Percentiles rank a stretch among this genome's conserved stretches.
phyloP scores from a whole-genome alignment of 202 grass and related monocot genomes.

The Hordeum pubiflorum region DNA sequence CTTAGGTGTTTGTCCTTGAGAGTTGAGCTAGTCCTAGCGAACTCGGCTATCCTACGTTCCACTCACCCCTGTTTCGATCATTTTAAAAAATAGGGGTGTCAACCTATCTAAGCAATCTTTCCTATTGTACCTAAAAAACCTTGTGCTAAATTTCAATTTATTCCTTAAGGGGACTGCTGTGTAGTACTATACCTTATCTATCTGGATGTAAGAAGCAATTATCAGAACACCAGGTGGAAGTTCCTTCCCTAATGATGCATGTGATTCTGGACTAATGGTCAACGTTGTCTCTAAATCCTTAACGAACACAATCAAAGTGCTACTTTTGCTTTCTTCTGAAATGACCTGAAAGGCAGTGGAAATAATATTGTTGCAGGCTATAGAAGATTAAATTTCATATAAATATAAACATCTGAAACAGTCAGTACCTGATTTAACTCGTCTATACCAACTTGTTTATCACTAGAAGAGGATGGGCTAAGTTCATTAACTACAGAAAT shows the following conservation, averaged over 20 bases:
- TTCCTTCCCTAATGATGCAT: conserved; percentile 38
- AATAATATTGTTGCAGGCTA: not conserved
- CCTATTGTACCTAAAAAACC: not conserved
- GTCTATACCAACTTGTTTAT: conserved; percentile 26
- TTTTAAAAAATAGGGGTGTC: not conserved
- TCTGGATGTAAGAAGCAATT: conserved; percentile 53
- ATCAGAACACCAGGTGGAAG: conserved; percentile 69
- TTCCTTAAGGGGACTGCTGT: not conserved
- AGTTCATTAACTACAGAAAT: conserved; percentile 40
- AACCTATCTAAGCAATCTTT: not conserved
- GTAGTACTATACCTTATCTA: conserved; percentile 53
- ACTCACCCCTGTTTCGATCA: not conserved
- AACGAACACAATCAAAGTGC: conserved; percentile 60
- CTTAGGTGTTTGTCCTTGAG: not conserved
- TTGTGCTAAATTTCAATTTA: not conserved
- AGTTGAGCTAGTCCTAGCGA: not conserved
- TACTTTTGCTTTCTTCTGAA: conserved; percentile 55
- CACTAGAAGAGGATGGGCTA: not conserved
- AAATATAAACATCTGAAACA: conserved; percentile 12
- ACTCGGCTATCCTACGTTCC: not conserved
- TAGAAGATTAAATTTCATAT: not conserved
- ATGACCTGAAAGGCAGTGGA: conserved; percentile 44
- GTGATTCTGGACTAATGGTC: conserved; percentile 30
- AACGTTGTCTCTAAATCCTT: conserved; percentile 58
- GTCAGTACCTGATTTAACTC: conserved; percentile 50